These are phyloP conservation scores for Exophiala aquamarina DNA, from an alignment of 2,329 filamentous ascomycete species.

Conservation along the genomic window DNA sequence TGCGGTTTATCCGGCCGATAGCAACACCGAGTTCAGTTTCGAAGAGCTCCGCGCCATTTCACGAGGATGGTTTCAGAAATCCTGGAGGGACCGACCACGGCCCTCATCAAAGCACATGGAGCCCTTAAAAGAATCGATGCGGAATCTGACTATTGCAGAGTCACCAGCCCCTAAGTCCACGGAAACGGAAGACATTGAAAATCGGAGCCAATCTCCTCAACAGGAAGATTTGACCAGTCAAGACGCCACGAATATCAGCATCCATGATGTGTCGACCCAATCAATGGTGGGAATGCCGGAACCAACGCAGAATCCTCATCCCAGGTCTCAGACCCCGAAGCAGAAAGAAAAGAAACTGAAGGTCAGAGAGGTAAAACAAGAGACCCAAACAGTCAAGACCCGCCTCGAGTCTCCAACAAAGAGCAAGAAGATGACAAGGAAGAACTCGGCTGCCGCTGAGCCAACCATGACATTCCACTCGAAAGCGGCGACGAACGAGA, in stretches of 20 bases:
- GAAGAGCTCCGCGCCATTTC: conserved; percentile 83
- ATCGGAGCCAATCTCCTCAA: conserved; percentile 23
- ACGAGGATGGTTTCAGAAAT: conserved; percentile 63
- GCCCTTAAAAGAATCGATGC: conserved; percentile 5
- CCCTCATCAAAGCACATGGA: neutral
- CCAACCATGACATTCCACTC: conserved; percentile 99
- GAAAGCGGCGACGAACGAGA: conserved; percentile 91
- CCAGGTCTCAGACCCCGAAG: conserved; percentile 19
- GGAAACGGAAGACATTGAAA: conserved; percentile 33
- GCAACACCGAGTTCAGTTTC: conserved; percentile 77
- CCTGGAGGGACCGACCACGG: conserved; percentile 46
- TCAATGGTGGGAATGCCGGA: conserved; percentile 28
- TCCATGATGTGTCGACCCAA: conserved; percentile 24
- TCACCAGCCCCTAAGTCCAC: conserved; percentile 13
- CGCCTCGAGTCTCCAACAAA: conserved; percentile 87
- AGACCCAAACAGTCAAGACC: conserved; percentile 92
- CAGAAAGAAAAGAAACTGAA: conserved; percentile 70
- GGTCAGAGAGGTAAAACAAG: conserved; percentile 75
- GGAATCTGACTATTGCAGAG: conserved; percentile 6
- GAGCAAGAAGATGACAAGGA: conserved; percentile 74
- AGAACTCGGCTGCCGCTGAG: conserved; percentile 62
- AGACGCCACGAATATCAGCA: conserved; percentile 7
- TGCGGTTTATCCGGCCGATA: conserved; percentile 76
- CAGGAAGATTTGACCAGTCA: conserved; percentile 20
- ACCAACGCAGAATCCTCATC: conserved; percentile 23